Evolutionary conservation across 768 basidiomycete species (phyloP), one percentile per base, ranked within the genome.

Genomic region (Boletus pseudopeckii): DNA sequence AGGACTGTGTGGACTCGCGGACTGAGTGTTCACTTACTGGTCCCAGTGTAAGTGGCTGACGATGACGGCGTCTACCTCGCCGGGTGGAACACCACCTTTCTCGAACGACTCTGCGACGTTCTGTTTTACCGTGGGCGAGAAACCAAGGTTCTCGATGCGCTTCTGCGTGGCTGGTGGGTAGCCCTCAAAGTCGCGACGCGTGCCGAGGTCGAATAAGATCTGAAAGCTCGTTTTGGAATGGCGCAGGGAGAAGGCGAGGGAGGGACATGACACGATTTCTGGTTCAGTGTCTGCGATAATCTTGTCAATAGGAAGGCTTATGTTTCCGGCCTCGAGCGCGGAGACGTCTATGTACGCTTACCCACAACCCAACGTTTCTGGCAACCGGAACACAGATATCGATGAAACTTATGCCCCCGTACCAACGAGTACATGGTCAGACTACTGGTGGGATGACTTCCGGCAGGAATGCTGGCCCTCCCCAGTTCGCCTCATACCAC

Each of bases 11-110:
- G 9, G 20, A 3, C 66, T 24, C 24, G 11, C 22, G 5, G 18
- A 30, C 13, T 4, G n/a, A 3, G 0, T 14, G 5, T 33, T 42
- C 36, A 55, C 61, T 54, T 28, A 67, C 67, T 72, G 70, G 61
- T 84, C 83, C 62, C 75, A 83, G 59, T 84, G 82, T 37, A 77
- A 60, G 57, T 85, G 83, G 22, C 79, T 80, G 32, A 82, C 46
- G 38, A 77, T 72, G 39, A 83, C 73, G 7, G 71, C 71, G 24
- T 74, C 64, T 48, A 84, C 72, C 17, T 80, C 71, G 7, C 63
- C 61, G 1, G 81, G 77, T 4, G 65, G 54, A 3, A 77, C 36
- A 0, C 80, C 79, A n/a, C 83, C 83, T 46, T 75, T 77, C 14
- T 53, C 62, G 28, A 84, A 72, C 9, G 81, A 80, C 47, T 81